Evolutionary conservation across 805 yeast species (phyloP).

Genomic region (Dipodascus geniculatus): DNA sequence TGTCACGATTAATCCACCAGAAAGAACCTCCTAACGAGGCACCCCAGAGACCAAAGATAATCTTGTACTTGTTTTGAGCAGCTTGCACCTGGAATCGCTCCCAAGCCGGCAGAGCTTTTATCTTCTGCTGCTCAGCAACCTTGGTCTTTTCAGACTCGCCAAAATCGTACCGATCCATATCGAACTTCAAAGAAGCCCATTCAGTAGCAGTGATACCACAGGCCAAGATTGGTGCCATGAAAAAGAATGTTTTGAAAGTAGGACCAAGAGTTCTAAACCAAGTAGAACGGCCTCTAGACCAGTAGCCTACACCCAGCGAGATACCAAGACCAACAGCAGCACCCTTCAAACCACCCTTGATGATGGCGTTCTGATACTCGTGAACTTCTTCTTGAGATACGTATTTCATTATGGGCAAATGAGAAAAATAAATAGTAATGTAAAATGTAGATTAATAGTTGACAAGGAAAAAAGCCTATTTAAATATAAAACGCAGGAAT

Average conservation of each 20-base stretch:
- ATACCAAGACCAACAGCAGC: conserved; percentile 41
- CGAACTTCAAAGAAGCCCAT: conserved; percentile 56
- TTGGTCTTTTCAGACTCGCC: conserved; percentile 24
- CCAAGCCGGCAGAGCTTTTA: conserved; percentile 36
- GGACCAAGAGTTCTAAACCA: conserved; percentile 17
- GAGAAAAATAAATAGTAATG: neutral
- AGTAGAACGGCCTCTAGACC: conserved; percentile 29
- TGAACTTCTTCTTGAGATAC: conserved; percentile 52
- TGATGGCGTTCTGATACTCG: conserved; percentile 49
- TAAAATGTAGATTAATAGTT: too few species aligned
- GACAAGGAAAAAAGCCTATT: too few species aligned
- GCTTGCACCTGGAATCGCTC: conserved; percentile 41
- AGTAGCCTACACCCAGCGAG: conserved; percentile 43
- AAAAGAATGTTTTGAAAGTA: conserved; percentile 42
- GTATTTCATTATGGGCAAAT: conserved; percentile 53
- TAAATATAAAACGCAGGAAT: neutral
- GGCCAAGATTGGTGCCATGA: conserved; percentile 56
- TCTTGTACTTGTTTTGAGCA: conserved; percentile 44
- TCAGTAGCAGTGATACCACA: conserved; percentile 57
- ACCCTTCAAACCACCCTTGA: conserved; percentile 53
- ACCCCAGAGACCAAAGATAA: conserved; percentile 68
- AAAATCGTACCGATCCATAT: conserved; percentile 45
- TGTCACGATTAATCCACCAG: conserved; percentile 60
- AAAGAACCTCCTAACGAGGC: conserved; percentile 73
- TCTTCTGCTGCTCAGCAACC: conserved; percentile 25